Conservation (phyloP, 2,329 filamentous ascomycete genomes). For the Monilinia polystroma region DNA sequence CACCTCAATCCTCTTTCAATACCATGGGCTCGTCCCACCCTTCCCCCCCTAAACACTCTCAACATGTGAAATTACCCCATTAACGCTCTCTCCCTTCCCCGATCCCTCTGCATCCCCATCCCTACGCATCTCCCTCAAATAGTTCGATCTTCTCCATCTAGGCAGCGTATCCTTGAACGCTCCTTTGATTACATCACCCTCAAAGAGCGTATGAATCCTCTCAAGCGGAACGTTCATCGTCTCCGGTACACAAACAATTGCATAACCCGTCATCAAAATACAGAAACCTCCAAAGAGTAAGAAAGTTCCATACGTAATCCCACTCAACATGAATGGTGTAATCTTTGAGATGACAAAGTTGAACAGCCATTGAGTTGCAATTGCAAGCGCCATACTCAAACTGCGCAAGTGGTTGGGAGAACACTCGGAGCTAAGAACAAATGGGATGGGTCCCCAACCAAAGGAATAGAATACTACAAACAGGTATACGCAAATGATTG, state of each 20-base stretch:
- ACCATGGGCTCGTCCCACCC: rapidly evolving
- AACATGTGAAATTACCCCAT: background rate
- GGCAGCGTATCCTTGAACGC: conserved; percentile 19
- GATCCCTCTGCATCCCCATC: background rate
- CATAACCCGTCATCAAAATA: conserved; percentile 21
- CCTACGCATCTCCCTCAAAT: conserved; percentile 16
- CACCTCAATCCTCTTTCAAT: too few relatives aligned
- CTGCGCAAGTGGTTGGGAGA: conserved; percentile 53
- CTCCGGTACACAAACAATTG: conserved; percentile 51
- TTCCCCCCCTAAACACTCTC: background rate
- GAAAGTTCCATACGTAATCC: conserved; percentile 33
- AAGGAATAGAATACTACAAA: conserved; percentile 68
- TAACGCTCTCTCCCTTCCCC: background rate
- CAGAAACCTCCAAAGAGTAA: conserved; percentile 31
- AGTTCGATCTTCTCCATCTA: conserved; percentile 5
- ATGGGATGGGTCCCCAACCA: conserved; percentile 67
- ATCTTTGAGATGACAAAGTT: conserved; percentile 64
- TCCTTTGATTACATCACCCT: conserved; percentile 13
- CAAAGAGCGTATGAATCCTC: conserved; percentile 45
- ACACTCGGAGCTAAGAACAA: conserved; percentile 70
- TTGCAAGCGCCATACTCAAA: conserved; percentile 56
- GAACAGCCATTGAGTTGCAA: conserved; percentile 69
- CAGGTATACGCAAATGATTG: conserved; percentile 67
- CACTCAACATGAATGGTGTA: conserved; percentile 32
- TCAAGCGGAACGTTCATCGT: conserved; percentile 69